Conservation (phyloP, 2,329 filamentous ascomycete genomes). For the Reticulascus tulasneorum region DNA sequence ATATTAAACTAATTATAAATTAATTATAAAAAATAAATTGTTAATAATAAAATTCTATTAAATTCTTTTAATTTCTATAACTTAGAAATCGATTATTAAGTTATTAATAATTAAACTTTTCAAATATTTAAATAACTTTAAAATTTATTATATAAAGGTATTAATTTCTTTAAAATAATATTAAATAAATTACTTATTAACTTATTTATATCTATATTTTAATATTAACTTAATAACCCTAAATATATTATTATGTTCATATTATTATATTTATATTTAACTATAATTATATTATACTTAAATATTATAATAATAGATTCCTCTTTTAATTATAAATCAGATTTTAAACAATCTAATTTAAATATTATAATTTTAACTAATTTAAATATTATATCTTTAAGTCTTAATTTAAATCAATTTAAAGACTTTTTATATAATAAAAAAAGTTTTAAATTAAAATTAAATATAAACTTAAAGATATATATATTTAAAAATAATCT, state of each 20-base stretch:
- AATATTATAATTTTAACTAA: no score
- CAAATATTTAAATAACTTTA: background rate
- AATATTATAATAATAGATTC: background rate
- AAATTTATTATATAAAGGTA: background rate
- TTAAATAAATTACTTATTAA: background rate
- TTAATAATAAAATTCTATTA: background rate
- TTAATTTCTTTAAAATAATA: slow-evolving; percentile 1
- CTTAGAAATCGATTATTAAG: background rate
- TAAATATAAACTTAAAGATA: no score
- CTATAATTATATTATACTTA: background rate
- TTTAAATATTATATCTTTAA: no score
- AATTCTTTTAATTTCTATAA: background rate
- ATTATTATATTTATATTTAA: background rate
- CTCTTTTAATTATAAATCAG: background rate
- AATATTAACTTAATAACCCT: background rate
- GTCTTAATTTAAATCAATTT: no score
- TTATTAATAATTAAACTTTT: background rate
- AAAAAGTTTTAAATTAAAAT: no score
- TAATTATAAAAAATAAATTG: background rate
- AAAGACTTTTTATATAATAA: background rate
- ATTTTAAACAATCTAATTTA: no score
- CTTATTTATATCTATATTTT: background rate
- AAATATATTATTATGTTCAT: background rate
- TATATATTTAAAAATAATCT: no score
- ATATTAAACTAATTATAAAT: no score